Conservation (phyloP, 163 green algal species). For the Coccomyxa subellipsoidea region DNA sequence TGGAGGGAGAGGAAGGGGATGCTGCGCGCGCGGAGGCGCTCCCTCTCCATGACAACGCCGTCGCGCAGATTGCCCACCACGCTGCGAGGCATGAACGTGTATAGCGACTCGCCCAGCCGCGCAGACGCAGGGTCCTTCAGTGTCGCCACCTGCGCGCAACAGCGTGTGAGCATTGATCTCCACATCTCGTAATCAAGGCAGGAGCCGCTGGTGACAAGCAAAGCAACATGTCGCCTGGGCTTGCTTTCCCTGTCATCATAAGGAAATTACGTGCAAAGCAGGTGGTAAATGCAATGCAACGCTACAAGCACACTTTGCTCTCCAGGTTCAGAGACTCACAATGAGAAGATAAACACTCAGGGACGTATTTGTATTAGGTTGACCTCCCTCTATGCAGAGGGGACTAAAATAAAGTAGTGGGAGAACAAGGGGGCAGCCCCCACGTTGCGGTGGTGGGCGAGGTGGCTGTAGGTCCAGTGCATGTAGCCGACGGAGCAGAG, state of each 20-base stretch:
- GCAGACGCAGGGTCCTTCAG: constrained; percentile 50
- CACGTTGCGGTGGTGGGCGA: constrained; percentile 50
- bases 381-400: no score
- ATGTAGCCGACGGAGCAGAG: constrained; percentile 49
- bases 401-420: background rate
- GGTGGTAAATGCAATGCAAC: no score
- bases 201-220: no score
- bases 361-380: no score
- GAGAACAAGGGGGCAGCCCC: background rate
- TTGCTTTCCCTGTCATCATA: no score
- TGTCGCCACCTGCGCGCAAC: constrained; percentile 43
- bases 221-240: background rate
- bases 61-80: constrained; percentile 53
- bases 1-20: constrained; percentile 25
- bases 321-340: no score
- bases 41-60: constrained; percentile 30
- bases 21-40: constrained; percentile 4
- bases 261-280: no score
- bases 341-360: no score
- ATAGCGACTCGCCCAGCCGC: constrained; percentile 50
- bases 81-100: constrained; percentile 47
- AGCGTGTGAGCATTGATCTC: no score
- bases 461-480: constrained; percentile 49
- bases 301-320: no score
- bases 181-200: no score